Evolutionary conservation across 352 stramenopile species (phyloP).

Genomic region (Pythium oligandrum): DNA sequence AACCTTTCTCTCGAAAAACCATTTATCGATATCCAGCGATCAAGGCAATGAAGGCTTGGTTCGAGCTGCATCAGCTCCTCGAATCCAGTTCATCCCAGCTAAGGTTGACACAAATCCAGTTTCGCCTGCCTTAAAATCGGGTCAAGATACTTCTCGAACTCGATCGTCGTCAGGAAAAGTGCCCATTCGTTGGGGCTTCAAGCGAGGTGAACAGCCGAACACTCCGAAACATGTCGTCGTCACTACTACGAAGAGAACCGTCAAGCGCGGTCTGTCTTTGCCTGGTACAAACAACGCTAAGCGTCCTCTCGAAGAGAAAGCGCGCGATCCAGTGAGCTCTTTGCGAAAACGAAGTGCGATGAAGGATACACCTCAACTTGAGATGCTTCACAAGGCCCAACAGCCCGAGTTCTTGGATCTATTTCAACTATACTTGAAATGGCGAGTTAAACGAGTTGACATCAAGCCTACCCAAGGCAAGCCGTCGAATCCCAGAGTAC

Average conservation of each 20-base stretch:
- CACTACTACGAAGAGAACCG: slow-evolving; percentile 50
- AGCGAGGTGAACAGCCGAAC: no score
- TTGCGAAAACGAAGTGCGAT: slow-evolving; percentile 41
- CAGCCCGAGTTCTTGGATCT: slow-evolving; percentile 55
- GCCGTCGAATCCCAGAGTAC: slow-evolving; percentile 6
- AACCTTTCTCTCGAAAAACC: no score
- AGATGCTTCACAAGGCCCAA: slow-evolving; percentile 43
- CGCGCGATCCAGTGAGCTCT: slow-evolving; percentile 54
- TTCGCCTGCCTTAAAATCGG: no score
- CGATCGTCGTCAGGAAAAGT: no score
- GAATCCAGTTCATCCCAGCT: no score
- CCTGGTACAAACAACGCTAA: slow-evolving; percentile 63
- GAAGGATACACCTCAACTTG: slow-evolving; percentile 60
- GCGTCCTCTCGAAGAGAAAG: slow-evolving; percentile 38
- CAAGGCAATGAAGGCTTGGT: no score
- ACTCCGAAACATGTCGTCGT: slow-evolving; percentile 52
- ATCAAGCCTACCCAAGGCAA: slow-evolving; percentile 15
- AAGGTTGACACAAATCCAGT: no score
- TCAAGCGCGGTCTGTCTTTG: slow-evolving; percentile 60
- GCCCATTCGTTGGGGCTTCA: no score
- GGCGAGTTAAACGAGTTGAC: slow-evolving; percentile 38
- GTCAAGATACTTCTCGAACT: no score
- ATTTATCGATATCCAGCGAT: no score
- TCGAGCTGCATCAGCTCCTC: no score
- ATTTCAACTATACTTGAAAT: slow-evolving; percentile 45